Evolutionary conservation across 1,284 basidiomycete genomes (phyloP), one percentile per base, ranked within the genome.

Genomic region (Apiotrichum veenhuisii): DNA sequence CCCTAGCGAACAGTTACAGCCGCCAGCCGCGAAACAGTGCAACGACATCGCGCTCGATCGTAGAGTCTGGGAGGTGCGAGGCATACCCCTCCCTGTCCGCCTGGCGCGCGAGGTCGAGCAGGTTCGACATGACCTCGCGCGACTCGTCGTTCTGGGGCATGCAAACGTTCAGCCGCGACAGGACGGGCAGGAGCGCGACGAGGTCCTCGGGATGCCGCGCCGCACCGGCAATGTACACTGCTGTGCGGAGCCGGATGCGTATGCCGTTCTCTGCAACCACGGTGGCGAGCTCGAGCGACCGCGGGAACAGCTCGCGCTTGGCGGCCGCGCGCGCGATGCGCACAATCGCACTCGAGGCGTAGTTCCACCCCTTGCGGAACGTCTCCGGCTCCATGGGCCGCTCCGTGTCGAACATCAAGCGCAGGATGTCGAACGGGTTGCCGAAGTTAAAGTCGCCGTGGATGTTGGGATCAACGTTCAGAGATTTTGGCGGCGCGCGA

Each of bases 131-230:
- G 38, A 30, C 20, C 8, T 22, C 23, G 38, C 4, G 15, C 20
- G 27, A 22, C 20, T 50, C 18, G 11, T 50, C 25, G 15, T 20
- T 22, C 20, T 22, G 11, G 14, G 34, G 23, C 23, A 5, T 3
- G 10, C 17, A 12, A 5, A 49, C 25, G 17, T 7, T 11, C 17
- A 58, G 27, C 18, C n/a, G 30, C 23, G 34, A 30, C 1, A 58
- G 52, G 9, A 42, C 17, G 5, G 57, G 43, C 3, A 54, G 49
- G 37, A 58, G 9, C 1, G 15, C 18, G 14, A 18, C 14, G 8
- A 58, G 23, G 38, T 58, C 57, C 27, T 58, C 57, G n/a, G 56
- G 46, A 11, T 48, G 40, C 18, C 33, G 40, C 15, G 52, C 56
- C 3, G 46, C 34, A n/a, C 51, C 52, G 43, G 48, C 48, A 30